Conservation (phyloP, 2,329 filamentous ascomycete species). For the Drechslerella coelobrocha region DNA sequence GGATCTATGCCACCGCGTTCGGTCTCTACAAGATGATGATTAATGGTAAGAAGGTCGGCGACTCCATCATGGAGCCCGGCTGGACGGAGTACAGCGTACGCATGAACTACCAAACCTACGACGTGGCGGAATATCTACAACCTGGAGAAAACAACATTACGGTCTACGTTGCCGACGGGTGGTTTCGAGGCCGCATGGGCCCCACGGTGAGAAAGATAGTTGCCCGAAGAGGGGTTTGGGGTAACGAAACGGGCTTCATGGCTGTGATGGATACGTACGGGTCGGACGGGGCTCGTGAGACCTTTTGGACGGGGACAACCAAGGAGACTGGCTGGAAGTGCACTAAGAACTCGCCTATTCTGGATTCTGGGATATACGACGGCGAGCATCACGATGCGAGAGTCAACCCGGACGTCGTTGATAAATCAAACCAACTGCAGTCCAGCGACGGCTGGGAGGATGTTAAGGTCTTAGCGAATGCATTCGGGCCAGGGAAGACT, state of each 20-base stretch:
- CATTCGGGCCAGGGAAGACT: slow-evolving; percentile 11
- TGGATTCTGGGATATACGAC: slow-evolving; percentile 20
- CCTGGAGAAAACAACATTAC: slow-evolving; percentile 7
- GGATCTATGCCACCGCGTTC: slow-evolving; percentile 20
- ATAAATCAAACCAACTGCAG: slow-evolving; percentile 52
- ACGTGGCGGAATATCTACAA: slow-evolving; percentile 13
- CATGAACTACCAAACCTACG: slow-evolving; percentile 19
- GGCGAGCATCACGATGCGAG: slow-evolving; percentile 19
- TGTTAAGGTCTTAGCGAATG: slow-evolving; percentile 4
- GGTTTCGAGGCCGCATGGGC: slow-evolving; percentile 33
- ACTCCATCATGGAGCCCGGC: slow-evolving; percentile 25
- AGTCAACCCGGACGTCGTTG: background rate
- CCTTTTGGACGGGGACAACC: slow-evolving; percentile 18
- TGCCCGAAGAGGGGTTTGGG: slow-evolving; percentile 9
- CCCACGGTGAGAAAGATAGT: slow-evolving; percentile 52
- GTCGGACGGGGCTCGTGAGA: background rate
- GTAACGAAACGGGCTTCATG: slow-evolving; percentile 29
- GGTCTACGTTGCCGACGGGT: slow-evolving; percentile 21
- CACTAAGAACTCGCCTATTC: slow-evolving; percentile 6
- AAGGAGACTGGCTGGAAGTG: slow-evolving; percentile 24
- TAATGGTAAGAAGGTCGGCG: slow-evolving; percentile 14
- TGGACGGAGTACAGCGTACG: slow-evolving; percentile 21
- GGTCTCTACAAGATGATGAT: slow-evolving; percentile 18
- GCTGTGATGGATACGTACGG: slow-evolving; percentile 13
- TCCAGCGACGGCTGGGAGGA: slow-evolving; percentile 53